These are phyloP conservation scores for Beauveria scarabaeidicola DNA, from an alignment of 2,329 filamentous ascomycete genomes.

Conservation along the genomic window DNA sequence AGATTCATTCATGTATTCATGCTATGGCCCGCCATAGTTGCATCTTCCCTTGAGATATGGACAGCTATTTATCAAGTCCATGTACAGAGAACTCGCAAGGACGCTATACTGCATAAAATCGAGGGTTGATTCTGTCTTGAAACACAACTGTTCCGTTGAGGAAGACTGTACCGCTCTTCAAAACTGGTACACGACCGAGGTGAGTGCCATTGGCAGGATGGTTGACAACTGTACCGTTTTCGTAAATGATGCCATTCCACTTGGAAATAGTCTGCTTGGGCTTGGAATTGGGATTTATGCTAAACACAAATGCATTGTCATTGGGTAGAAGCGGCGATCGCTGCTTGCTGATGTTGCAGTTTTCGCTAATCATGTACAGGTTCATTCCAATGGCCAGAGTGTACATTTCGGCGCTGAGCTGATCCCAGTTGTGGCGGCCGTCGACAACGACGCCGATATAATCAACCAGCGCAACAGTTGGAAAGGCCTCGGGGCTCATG, in stretches of 20 bases:
- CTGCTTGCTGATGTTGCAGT: conserved; percentile 20
- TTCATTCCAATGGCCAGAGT: conserved; percentile 23
- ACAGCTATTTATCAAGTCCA: background rate
- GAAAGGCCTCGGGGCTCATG: conserved; percentile 22
- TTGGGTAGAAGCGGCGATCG: conserved; percentile 18
- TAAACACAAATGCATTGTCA: background rate
- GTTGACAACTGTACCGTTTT: conserved; percentile 21
- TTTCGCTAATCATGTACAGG: conserved; percentile 26
- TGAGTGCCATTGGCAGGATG: conserved; percentile 17
- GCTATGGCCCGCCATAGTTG: conserved; percentile 2
- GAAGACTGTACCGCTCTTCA: conserved; percentile 21
- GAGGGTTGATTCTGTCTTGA: conserved; percentile 17
- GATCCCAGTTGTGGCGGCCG: conserved; percentile 19
- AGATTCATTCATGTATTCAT: background rate
- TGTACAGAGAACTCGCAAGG: background rate
- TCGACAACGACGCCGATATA: conserved; percentile 24
- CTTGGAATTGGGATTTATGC: background rate
- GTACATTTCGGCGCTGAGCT: conserved; percentile 24
- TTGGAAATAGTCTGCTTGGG: background rate
- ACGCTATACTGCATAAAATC: background rate
- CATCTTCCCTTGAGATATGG: background rate
- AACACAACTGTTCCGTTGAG: conserved; percentile 17
- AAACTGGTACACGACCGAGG: conserved; percentile 14
- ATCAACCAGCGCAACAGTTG: conserved; percentile 24
- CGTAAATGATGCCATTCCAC: conserved; percentile 25